Conservation (phyloP, 352 stramenopile genomes). For the Globisporangium cylindrosporum region DNA sequence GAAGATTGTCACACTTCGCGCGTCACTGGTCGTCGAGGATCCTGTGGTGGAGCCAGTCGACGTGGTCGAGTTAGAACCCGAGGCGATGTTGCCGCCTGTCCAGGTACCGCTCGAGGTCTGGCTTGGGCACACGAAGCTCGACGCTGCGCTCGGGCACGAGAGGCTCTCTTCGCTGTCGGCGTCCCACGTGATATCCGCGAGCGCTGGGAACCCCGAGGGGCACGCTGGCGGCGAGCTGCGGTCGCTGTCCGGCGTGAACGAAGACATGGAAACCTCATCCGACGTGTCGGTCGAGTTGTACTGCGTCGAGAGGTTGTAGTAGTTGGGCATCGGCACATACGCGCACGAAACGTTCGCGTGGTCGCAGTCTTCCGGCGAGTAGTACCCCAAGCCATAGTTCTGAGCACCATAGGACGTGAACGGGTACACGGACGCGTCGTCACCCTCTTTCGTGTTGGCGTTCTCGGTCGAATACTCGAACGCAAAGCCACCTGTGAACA, state of each 20-base stretch:
- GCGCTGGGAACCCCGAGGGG: slow-evolving; percentile 15
- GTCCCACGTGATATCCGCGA: slow-evolving; percentile 39
- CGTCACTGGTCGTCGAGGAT: not conserved
- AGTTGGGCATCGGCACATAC: slow-evolving; percentile 83
- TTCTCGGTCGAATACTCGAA: slow-evolving; percentile 86
- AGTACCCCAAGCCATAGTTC: slow-evolving; percentile 89
- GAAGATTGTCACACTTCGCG: not conserved
- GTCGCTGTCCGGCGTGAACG: slow-evolving; percentile 31
- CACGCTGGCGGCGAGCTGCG: slow-evolving; percentile 32
- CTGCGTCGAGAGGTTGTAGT: slow-evolving; percentile 49
- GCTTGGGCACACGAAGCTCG: slow-evolving; percentile 12
- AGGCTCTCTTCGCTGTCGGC: slow-evolving; percentile 32
- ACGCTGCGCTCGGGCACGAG: slow-evolving; percentile 19
- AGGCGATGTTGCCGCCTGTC: slow-evolving; percentile 4
- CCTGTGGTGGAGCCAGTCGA: not conserved
- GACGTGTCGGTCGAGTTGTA: slow-evolving; percentile 45
- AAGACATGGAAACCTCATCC: slow-evolving; percentile 26
- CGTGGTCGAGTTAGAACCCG: not conserved
- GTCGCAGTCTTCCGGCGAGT: slow-evolving; percentile 66
- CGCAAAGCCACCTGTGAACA: slow-evolving; percentile 68
- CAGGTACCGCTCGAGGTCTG: not conserved
- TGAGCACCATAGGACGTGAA: slow-evolving; percentile 71
- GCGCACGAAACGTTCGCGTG: slow-evolving; percentile 45
- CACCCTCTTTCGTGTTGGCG: slow-evolving; percentile 46
- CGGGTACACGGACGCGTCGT: slow-evolving; percentile 40